Conservation (phyloP, 805 yeast species). For the Pichia scutulata region DNA sequence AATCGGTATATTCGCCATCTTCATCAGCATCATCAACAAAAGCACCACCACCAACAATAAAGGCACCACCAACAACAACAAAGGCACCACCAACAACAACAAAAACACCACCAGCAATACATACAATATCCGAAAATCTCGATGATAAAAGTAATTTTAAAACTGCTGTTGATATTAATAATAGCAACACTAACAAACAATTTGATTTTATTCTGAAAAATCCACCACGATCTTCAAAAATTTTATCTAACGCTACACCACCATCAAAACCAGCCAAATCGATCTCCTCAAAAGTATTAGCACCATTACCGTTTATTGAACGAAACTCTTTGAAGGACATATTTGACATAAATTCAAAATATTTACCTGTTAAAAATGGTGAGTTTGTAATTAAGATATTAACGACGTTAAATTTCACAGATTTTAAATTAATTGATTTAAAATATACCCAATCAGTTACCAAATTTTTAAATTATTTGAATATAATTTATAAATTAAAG, state of each 20-base stretch:
- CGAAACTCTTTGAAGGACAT: not conserved
- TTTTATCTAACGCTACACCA: not conserved
- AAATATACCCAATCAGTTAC: conserved; percentile 24
- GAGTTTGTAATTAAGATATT: conserved; percentile 35
- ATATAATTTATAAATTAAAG: conserved; percentile 34
- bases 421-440: conserved; percentile 44
- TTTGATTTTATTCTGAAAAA: not conserved
- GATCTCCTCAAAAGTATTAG: not conserved
- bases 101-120: too few species aligned
- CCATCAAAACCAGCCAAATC: not conserved
- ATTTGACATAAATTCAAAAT: conserved; percentile 27
- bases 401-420: conserved; percentile 54
- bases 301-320: not conserved
- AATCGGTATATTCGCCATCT: not conserved
- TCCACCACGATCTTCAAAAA: not conserved
- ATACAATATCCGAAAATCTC: too few species aligned
- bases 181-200: not conserved
- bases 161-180: not conserved
- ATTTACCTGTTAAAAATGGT: conserved; percentile 27
- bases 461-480: conserved; percentile 57
- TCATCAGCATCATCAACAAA: too few species aligned
- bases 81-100: too few species aligned
- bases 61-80: not conserved
- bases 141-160: not conserved
- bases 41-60: not conserved